phyloP scores from a whole-genome alignment of 169 alveolate genomes.

The Plasmodium fragile region DNA sequence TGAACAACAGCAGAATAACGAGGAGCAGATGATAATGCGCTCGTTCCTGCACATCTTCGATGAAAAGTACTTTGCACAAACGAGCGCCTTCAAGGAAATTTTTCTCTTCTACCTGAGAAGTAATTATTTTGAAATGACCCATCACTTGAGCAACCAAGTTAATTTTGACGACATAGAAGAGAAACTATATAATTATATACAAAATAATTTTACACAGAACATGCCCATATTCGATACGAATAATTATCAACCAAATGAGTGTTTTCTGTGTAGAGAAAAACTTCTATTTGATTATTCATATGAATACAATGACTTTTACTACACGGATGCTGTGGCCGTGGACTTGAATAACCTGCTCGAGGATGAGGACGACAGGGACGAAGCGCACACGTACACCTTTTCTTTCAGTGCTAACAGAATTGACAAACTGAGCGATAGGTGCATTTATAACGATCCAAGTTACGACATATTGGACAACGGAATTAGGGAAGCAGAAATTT shows the following conservation, averaged over 20 bases:
- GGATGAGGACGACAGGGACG: neutral
- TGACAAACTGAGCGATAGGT: slow-evolving; percentile 1
- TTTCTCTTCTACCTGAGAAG: slow-evolving; percentile 53
- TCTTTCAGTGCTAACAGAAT: neutral
- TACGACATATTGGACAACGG: neutral
- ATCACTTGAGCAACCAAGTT: neutral
- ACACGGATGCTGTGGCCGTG: slow-evolving; percentile 44
- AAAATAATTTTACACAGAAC: slow-evolving; percentile 30
- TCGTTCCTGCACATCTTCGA: slow-evolving; percentile 52
- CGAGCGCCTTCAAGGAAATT: slow-evolving; percentile 18
- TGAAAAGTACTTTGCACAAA: slow-evolving; percentile 5
- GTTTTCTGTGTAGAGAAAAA: slow-evolving; percentile 53
- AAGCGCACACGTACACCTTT: neutral
- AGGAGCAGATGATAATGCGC: neutral
- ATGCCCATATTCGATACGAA: slow-evolving; percentile 41
- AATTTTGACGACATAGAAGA: slow-evolving; percentile 28
- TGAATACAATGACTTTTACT: slow-evolving; percentile 62
- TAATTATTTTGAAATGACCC: slow-evolving; percentile 16
- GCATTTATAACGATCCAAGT: neutral
- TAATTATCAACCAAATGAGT: slow-evolving; percentile 17
- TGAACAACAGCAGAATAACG: neutral
- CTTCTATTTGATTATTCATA: slow-evolving; percentile 46
- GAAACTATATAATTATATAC: slow-evolving; percentile 39
- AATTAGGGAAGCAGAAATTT: neutral
- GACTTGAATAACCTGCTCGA: slow-evolving; percentile 38